phyloP scores from a whole-genome alignment of 768 basidiomycete genomes.

The Suillus placidus region DNA sequence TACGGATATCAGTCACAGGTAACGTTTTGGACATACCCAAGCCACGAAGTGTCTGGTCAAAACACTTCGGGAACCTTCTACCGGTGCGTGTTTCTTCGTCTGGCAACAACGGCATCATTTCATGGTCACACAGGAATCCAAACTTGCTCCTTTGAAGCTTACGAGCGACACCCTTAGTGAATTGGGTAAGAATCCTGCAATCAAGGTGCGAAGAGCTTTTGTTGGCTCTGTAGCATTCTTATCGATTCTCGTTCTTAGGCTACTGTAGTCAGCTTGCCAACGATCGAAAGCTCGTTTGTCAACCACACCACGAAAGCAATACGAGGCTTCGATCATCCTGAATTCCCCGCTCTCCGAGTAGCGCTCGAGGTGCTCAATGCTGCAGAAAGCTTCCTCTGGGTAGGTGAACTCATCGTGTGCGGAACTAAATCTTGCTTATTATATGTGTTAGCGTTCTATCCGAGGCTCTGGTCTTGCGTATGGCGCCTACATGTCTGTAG shows the following conservation, averaged over 20 bases:
- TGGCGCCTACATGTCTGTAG: constrained; percentile 75
- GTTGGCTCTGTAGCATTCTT: constrained; percentile 11
- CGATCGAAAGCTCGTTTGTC: constrained; percentile 92
- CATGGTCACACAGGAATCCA: constrained; percentile 42
- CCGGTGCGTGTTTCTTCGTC: constrained; percentile 47
- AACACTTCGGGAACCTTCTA: constrained; percentile 63
- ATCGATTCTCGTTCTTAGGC: constrained; percentile 48
- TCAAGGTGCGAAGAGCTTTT: constrained; percentile 52
- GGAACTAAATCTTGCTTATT: constrained; percentile 14
- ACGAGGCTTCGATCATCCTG: constrained; percentile 77
- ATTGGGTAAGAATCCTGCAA: constrained; percentile 71
- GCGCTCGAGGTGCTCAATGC: constrained; percentile 88
- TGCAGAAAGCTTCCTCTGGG: constrained; percentile 94
- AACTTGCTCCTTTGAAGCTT: constrained; percentile 68
- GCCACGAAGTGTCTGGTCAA: constrained; percentile 75
- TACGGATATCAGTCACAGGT: constrained; percentile 91
- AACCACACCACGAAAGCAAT: constrained; percentile 79
- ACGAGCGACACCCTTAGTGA: constrained; percentile 70
- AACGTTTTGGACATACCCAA: constrained; percentile 69
- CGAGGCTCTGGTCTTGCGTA: constrained; percentile 95
- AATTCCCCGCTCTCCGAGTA: constrained; percentile 84
- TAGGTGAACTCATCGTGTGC: constrained; percentile 32
- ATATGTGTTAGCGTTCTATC: constrained; percentile 67
- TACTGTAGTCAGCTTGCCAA: constrained; percentile 84
- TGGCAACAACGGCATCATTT: constrained; percentile 8